Evolutionary conservation across 495 filamentous ascomycete genomes (phyloP).

Genomic region (Penicillium daleae): DNA sequence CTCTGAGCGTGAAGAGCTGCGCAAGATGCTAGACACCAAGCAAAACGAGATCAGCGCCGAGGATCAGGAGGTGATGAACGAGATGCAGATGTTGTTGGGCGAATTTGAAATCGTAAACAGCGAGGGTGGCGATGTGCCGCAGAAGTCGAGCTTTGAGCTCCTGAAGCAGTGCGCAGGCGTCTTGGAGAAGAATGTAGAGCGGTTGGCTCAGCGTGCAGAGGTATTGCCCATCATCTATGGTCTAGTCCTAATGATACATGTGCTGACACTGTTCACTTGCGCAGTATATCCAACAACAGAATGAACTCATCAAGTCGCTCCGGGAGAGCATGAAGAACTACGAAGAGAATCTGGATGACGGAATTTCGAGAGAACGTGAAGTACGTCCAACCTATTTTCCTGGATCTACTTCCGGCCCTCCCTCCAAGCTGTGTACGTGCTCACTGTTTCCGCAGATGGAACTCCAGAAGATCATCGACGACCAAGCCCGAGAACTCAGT

Average conservation of each 20-base stretch:
- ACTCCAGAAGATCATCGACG: conserved; percentile 67
- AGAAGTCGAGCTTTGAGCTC: conserved; percentile 47
- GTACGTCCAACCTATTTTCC: conserved; percentile 30
- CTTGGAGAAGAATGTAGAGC: conserved; percentile 51
- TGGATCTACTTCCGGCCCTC: conserved; percentile 5
- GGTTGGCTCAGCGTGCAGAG: conserved; percentile 52
- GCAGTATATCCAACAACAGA: conserved; percentile 65
- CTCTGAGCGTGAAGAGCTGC: conserved; percentile 48
- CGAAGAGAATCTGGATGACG: conserved; percentile 48
- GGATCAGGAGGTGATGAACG: conserved; percentile 47
- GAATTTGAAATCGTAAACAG: conserved; percentile 44
- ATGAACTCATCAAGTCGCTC: conserved; percentile 61
- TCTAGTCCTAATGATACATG: background rate
- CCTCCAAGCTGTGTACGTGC: background rate
- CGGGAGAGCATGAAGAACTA: conserved; percentile 58
- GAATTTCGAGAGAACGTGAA: conserved; percentile 55
- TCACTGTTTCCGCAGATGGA: conserved; percentile 46
- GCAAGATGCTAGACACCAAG: conserved; percentile 46
- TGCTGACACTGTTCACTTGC: conserved; percentile 18
- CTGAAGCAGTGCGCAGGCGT: conserved; percentile 48
- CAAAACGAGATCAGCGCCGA: conserved; percentile 44
- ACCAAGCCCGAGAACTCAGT: conserved; percentile 74
- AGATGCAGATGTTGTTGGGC: conserved; percentile 48
- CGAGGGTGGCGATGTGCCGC: conserved; percentile 36
- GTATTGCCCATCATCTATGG: conserved; percentile 32